Conservation (phyloP, 2,329 filamentous ascomycete genomes). For the Colletotrichum sp. region DNA sequence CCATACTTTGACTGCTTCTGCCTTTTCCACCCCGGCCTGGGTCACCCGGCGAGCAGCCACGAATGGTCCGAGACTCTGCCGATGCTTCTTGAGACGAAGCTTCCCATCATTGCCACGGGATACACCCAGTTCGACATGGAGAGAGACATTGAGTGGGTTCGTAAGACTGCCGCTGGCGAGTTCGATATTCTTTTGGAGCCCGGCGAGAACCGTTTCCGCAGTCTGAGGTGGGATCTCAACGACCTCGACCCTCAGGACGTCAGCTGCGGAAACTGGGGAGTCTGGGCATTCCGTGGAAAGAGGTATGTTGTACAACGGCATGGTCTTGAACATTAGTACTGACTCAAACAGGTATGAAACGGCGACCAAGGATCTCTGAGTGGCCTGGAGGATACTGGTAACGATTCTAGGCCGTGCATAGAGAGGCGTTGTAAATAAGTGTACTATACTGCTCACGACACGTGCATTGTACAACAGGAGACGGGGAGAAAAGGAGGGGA, state of each 20-base stretch:
- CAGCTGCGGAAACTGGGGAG: conserved; percentile 94
- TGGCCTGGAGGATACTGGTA: not conserved
- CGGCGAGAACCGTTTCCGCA: conserved; percentile 92
- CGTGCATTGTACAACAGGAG: conserved; percentile 17
- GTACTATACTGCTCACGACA: conserved; percentile 18
- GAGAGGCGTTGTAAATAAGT: conserved; percentile 18
- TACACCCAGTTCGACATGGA: conserved; percentile 97
- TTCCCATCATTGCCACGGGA: conserved; percentile 91
- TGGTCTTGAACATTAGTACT: conserved; percentile 25
- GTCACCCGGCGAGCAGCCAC: conserved; percentile 89
- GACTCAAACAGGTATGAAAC: conserved; percentile 64
- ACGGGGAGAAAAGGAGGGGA: not conserved
- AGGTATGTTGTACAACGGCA: conserved; percentile 62
- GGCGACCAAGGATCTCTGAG: conserved; percentile 52
- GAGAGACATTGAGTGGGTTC: conserved; percentile 88
- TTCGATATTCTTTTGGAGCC: conserved; percentile 92
- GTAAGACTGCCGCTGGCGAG: conserved; percentile 84
- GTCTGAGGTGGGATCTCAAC: conserved; percentile 95
- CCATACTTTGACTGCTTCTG: conserved; percentile 99
- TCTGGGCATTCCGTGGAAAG: conserved; percentile 98
- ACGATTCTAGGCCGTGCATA: not conserved
- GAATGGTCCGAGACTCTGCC: conserved; percentile 95
- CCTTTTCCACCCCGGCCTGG: conserved; percentile 94
- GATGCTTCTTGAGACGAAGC: conserved; percentile 90
- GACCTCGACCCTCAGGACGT: conserved; percentile 94